Base-by-base conservation (phyloP, 805 yeast genomes). In the Schizosaccharomyces osmophilus region DNA sequence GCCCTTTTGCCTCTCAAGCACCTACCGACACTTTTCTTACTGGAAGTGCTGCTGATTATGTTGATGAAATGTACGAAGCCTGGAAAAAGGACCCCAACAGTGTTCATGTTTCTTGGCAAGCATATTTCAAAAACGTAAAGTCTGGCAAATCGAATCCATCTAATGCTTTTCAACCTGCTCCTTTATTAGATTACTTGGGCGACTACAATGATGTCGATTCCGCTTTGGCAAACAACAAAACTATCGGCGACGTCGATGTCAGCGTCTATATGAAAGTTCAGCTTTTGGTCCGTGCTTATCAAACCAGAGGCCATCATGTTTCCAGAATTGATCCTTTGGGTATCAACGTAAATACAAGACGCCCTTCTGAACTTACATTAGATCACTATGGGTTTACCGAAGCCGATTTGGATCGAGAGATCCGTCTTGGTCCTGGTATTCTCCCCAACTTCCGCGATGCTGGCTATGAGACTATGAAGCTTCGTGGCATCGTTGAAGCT, bases 31-130 rank as follows among this genome's bases (percentile, higher is more conserved):
- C 82, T 54, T 93, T 93, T 73, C 74, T 89, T 67, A 85, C 85
- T 67, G 81, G 93, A 63, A 81, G 82, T 71, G 86, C 86, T 73
- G 93, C 95, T 65, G 82, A 82, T 69, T 93, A 93, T 73, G 85
- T 93, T 68, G 99, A 93, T 73, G 97, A 93, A 76, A 93, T 93
- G 99, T 93, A 88, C 74, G 81, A 81, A 65, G 89, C 95, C 61
- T 93, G 97, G 97, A 79, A 81, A 69, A 73, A 81, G 65, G 98
- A 93, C 72, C 98, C 97, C 39, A 65, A 76, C 55, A 82, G 90
- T 62, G 99, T 93, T 55, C 99, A 93, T 73, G 83, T 82, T 51
- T 89, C 97, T 29, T 93, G 99, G 99, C 84, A 87, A 59, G 69
- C 69, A 6, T 93, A 93, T 75, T 93, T 93, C 79, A 84, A 84